Conservation (phyloP, 768 basidiomycete species). For the Tylopilus vinaceipallidus region DNA sequence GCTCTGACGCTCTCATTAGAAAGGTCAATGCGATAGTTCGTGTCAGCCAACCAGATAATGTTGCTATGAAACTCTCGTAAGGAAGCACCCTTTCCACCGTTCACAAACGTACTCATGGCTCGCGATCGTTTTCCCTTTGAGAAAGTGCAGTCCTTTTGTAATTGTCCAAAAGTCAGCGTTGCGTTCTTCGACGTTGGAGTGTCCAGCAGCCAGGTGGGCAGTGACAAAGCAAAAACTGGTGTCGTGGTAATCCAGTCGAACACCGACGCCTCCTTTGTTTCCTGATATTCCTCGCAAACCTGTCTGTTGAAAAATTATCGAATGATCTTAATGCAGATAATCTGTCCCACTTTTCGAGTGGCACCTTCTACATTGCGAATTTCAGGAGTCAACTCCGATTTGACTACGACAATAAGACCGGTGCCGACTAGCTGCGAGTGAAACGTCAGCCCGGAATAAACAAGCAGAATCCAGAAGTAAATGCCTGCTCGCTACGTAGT, state of each 20-base stretch:
- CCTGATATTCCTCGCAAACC: conserved; percentile 92
- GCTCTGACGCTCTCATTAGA: conserved; percentile 77
- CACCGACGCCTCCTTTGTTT: conserved; percentile 95
- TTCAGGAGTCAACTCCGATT: conserved; percentile 67
- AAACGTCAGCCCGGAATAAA: background rate
- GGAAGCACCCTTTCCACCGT: background rate
- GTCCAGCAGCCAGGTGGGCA: conserved; percentile 96
- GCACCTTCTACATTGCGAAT: conserved; percentile 93
- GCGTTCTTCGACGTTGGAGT: conserved; percentile 83
- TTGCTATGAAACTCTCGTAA: conserved; percentile 52
- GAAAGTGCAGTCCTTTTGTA: conserved; percentile 76
- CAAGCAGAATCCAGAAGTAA: background rate
- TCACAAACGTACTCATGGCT: conserved; percentile 77
- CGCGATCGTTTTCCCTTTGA: conserved; percentile 82
- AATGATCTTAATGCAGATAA: background rate
- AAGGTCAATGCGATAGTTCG: conserved; percentile 91
- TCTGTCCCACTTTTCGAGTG: conserved; percentile 72
- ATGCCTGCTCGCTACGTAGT: conserved; percentile 88
- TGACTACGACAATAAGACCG: conserved; percentile 82
- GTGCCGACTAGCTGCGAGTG: conserved; percentile 84
- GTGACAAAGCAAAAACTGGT: conserved; percentile 95
- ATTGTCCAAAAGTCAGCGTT: conserved; percentile 94
- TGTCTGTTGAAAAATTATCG: conserved; percentile 48
- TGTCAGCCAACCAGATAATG: conserved; percentile 92
- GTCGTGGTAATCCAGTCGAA: conserved; percentile 88